These are phyloP conservation scores for Diplocarpon mali DNA, from an alignment of 2,329 filamentous ascomycete species.

Conservation along the genomic window DNA sequence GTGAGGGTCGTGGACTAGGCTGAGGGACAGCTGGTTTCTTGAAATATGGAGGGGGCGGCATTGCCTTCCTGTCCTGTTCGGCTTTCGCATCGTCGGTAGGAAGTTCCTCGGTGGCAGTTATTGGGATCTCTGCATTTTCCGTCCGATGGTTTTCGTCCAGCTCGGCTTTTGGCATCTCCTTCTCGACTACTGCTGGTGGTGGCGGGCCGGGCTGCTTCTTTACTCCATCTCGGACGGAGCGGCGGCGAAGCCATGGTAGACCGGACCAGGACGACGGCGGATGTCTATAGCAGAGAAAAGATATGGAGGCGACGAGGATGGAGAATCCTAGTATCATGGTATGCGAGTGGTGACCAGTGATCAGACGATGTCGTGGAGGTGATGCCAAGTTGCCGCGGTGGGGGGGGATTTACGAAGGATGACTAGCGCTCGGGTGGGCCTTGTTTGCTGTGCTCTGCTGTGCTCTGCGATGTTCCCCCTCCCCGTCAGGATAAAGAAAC, in stretches of 20 bases:
- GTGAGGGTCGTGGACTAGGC: constrained; percentile 17
- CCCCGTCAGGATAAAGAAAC: no score
- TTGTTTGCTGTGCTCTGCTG: no score
- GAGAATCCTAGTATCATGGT: constrained; percentile 49
- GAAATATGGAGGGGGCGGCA: constrained; percentile 29
- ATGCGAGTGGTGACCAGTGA: not conserved
- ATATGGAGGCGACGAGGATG: constrained; percentile 49
- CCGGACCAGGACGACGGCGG: constrained; percentile 38
- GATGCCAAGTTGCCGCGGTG: no score
- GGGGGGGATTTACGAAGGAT: no score
- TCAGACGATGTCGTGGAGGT: no score
- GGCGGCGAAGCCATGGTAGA: constrained; percentile 24
- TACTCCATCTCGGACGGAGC: constrained; percentile 6
- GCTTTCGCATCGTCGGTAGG: constrained; percentile 8
- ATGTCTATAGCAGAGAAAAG: constrained; percentile 44
- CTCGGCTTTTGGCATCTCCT: not conserved
- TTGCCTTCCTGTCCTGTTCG: constrained; percentile 27
- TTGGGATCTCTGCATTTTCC: not conserved
- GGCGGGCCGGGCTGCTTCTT: constrained; percentile 11
- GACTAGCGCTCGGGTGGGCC: no score
- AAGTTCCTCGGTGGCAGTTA: not conserved
- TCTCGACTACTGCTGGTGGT: not conserved
- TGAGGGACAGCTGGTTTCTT: constrained; percentile 19
- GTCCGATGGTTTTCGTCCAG: not conserved
- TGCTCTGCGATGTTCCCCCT: no score